These are phyloP conservation scores for Penicillium vulpinum DNA, from an alignment of 2,329 filamentous ascomycete species.

Conservation along the genomic window DNA sequence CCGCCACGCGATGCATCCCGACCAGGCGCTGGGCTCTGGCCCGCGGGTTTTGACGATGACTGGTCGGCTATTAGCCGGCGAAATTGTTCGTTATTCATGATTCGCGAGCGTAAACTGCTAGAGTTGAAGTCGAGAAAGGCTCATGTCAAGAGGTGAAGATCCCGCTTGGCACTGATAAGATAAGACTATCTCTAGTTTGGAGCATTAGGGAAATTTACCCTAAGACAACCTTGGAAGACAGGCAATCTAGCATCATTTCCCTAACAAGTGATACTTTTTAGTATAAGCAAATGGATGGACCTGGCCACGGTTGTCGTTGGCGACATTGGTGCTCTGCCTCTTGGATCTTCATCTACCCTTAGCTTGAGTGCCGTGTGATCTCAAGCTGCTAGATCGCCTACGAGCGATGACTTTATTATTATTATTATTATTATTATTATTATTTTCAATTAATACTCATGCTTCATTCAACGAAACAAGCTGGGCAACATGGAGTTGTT, in stretches of 20 bases:
- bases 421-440: too few relatives aligned
- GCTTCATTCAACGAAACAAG: background rate
- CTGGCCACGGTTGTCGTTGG: background rate
- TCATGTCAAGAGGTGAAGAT: slow-evolving; percentile 14
- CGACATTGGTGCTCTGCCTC: background rate
- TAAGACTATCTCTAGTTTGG: background rate
- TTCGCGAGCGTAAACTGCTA: slow-evolving; percentile 3
- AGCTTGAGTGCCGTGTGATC: background rate
- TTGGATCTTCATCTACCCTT: background rate
- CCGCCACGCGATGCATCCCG: slow-evolving; percentile 37
- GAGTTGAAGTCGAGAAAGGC: slow-evolving; percentile 12
- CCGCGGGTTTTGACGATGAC: slow-evolving; percentile 25
- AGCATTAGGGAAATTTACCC: background rate
- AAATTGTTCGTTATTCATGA: slow-evolving; percentile 96
- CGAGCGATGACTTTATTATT: background rate
- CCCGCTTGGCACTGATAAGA: slow-evolving; percentile 21
- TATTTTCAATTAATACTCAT: too few relatives aligned
- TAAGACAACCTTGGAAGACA: background rate
- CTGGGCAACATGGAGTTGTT: background rate
- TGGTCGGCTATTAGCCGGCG: slow-evolving; percentile 70
- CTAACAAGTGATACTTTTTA: background rate
- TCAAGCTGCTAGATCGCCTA: background rate
- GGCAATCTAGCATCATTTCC: too few relatives aligned
- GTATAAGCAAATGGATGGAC: background rate
- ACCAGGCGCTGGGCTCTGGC: slow-evolving; percentile 12